These are phyloP conservation scores for Alternaria novae-zelandiae DNA, from an alignment of 2,329 filamentous ascomycete species.

Conservation along the genomic window DNA sequence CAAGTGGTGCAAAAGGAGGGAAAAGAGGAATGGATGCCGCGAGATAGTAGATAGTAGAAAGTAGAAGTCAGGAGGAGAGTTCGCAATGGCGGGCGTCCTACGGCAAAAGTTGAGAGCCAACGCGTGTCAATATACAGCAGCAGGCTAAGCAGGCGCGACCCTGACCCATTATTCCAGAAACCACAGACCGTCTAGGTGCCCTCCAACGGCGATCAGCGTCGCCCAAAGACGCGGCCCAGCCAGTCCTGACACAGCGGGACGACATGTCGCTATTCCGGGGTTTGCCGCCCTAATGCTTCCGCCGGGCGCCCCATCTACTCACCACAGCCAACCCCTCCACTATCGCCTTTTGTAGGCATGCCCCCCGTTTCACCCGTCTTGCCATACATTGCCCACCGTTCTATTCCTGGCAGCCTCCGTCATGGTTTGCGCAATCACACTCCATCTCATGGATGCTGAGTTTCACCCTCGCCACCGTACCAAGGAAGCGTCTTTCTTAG, in stretches of 20 bases:
- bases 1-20: neutral
- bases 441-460: neutral
- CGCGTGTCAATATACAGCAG: constrained; percentile 13
- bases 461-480: constrained; percentile 1
- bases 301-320: constrained; percentile 3
- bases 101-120: constrained; percentile 5
- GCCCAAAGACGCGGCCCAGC: neutral
- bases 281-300: constrained; percentile 8
- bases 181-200: neutral
- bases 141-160: constrained; percentile 9
- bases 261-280: constrained; percentile 1
- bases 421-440: neutral
- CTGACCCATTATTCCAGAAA: constrained; percentile 14
- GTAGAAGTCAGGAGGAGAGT: neutral
- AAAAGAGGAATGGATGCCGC: neutral
- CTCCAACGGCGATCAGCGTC: constrained; percentile 10
- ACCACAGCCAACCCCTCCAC: constrained; percentile 5
- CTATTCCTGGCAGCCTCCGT: constrained; percentile 20
- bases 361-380: constrained; percentile 21
- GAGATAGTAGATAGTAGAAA: neutral
- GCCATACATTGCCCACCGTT: neutral
- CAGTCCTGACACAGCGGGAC: constrained; percentile 3
- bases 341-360: neutral
- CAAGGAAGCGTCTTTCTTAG: constrained; percentile 6
- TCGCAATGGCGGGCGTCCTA: constrained; percentile 7